These are phyloP conservation scores for Verticillium nonalfalfae DNA, from an alignment of 2,329 filamentous ascomycete genomes.

Conservation along the genomic window DNA sequence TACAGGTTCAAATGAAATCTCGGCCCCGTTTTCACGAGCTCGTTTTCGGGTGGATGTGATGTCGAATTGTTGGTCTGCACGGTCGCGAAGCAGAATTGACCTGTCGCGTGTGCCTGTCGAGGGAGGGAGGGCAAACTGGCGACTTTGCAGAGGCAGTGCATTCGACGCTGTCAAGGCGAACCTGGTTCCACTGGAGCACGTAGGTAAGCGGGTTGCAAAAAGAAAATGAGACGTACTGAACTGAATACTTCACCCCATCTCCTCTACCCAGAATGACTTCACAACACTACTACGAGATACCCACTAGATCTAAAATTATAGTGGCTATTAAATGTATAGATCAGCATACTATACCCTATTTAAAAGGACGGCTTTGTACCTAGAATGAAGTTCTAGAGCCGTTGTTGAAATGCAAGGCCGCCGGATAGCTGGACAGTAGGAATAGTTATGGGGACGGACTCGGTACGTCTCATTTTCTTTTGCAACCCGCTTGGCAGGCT, in stretches of 20 bases:
- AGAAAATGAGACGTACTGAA: not conserved
- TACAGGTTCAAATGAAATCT: not conserved
- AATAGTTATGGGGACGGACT: too few species aligned
- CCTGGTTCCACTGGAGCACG: not conserved
- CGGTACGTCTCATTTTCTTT: too few species aligned
- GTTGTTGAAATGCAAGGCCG: too few species aligned
- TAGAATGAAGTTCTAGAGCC: too few species aligned
- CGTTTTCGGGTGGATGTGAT: not conserved
- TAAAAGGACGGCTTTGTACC: too few species aligned
- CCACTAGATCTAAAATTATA: too few species aligned
- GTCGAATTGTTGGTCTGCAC: not conserved
- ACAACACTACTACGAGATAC: too few species aligned
- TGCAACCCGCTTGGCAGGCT: not conserved
- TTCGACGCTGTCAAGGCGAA: not conserved
- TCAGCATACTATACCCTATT: too few species aligned
- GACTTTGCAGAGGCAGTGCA: not conserved
- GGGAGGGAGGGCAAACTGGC: not conserved
- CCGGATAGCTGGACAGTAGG: too few species aligned
- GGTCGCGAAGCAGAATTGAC: not conserved
- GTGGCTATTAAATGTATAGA: too few species aligned
- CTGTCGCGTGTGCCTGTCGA: not conserved
- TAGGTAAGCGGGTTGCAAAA: not conserved
- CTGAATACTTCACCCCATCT: too few species aligned
- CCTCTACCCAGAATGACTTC: too few species aligned
- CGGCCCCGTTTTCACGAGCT: not conserved